These are phyloP conservation scores for Erucastrum elatum DNA, from an alignment of 345 rosid species.

Conservation along the genomic window DNA sequence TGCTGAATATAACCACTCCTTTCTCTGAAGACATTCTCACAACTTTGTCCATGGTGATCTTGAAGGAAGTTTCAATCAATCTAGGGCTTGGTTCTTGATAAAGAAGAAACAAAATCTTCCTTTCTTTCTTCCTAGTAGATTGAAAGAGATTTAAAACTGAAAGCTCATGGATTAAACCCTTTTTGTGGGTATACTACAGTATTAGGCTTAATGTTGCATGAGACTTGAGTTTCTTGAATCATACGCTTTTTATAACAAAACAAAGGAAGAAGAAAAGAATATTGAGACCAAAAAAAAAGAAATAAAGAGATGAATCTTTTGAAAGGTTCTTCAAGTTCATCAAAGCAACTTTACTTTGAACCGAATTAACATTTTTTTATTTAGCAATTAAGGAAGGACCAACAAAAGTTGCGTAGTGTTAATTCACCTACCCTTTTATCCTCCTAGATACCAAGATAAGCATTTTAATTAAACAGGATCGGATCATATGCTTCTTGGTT, in stretches of 20 bases:
- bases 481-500: conserved; percentile 32
- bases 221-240: conserved; percentile 31
- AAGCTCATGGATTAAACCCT: too few species aligned
- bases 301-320: background rate
- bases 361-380: background rate
- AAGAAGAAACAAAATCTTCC: conserved; percentile 5
- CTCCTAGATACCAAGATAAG: conserved; percentile 34
- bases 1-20: conserved; percentile 79
- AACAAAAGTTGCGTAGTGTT: conserved; percentile 20
- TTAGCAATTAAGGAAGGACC: background rate
- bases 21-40: conserved; percentile 60
- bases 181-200: background rate
- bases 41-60: conserved; percentile 63
- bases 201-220: conserved; percentile 28
- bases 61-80: background rate
- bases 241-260: conserved; percentile 35
- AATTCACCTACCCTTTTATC: conserved; percentile 29
- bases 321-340: conserved; percentile 31
- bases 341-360: conserved; percentile 31
- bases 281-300: conserved; percentile 13
- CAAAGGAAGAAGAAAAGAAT: too few species aligned
- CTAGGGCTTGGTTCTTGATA: conserved; percentile 19
- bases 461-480: conserved; percentile 27
- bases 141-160: too few species aligned
- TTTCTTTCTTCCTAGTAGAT: conserved; percentile 1